Base-by-base conservation (phyloP, 75 land plant genomes). In the Picea glauca region DNA sequence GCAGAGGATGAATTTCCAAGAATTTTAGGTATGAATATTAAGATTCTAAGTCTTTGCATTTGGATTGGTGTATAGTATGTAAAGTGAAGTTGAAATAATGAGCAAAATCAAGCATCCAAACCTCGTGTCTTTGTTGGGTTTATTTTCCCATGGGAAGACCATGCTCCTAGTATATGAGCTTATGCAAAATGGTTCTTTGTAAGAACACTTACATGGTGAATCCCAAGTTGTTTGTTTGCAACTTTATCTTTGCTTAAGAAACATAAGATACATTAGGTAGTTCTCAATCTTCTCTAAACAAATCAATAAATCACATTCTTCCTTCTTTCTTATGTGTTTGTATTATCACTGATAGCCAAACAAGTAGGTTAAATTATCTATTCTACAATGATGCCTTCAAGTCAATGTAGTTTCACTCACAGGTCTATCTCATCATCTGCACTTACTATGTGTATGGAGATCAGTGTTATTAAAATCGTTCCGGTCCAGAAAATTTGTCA, bases 121-220 rank as follows among this genome's bases (percentile, higher is more conserved):
- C 68, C 68, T 85, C 21, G 84, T 85, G 57, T 38, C 87, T 1
- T 73, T 85, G 5, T 64, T 85, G 80, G 87, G 87, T 18, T 85
- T 60, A 15, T 78, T 77, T 58, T 74, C 56, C 40, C 78, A 82
- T 59, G 84, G 84, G 2, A 58, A 57, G 13, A 59, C 76, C 32
- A 65, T 38, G 21, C 77, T 85, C 3, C 78, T 85, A 18, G 87
- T 85, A 12, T 85, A 85, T 20, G 87, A 85, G 63, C 74, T 81
- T 50, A 82, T 85, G 87, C 81, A 78, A 59, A 85, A 85, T 66
- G 78, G 87, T 11, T 85, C 87, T 13, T 75, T 85, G n/a, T 79
- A 85, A 67, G 87, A 85, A 57, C 87, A 79, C 56, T 46, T 85
- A 13, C 87, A 85, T 58, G 87, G 83, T 35, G 35, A 67, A 1